These are phyloP conservation scores for Penicillium sp. DNA, from an alignment of 2,329 filamentous ascomycete species.

Conservation along the genomic window DNA sequence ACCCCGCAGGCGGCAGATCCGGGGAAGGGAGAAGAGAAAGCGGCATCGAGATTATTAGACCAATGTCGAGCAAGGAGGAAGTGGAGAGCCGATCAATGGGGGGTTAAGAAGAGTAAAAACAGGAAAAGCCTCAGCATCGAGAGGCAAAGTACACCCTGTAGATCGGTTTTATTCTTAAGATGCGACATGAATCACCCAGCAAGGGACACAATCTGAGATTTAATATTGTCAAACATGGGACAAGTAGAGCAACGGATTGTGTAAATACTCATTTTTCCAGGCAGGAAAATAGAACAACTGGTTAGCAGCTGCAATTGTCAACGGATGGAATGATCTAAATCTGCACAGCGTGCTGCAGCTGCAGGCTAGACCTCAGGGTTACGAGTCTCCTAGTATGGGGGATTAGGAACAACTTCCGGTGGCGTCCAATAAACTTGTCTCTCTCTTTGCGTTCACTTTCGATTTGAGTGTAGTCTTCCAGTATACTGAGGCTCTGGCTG, in stretches of 20 bases:
- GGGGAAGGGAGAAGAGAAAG: background rate
- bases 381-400: slow-evolving; percentile 1
- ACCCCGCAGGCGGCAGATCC: slow-evolving; percentile 26
- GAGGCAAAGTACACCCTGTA: too few species aligned
- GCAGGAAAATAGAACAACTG: too few species aligned
- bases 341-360: background rate
- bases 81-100: too few species aligned
- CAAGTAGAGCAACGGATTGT: background rate
- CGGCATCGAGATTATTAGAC: too few species aligned
- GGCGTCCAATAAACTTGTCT: background rate
- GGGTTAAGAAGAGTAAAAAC: too few species aligned
- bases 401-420: slow-evolving; percentile 2
- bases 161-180: too few species aligned
- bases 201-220: too few species aligned
- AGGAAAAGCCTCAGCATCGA: too few species aligned
- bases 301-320: too few species aligned
- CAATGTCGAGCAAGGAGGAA: too few species aligned
- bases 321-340: background rate
- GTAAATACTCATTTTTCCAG: too few species aligned
- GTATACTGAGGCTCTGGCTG: background rate
- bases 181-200: too few species aligned
- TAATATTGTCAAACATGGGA: background rate
- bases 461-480: background rate
- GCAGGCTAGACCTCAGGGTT: background rate
- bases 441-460: background rate